A percentile compares a stretch with the other conserved stretches of the same genome.
Conservation (phyloP, 2,329 filamentous ascomycete genomes). For the Penicillium sp. region DNA sequence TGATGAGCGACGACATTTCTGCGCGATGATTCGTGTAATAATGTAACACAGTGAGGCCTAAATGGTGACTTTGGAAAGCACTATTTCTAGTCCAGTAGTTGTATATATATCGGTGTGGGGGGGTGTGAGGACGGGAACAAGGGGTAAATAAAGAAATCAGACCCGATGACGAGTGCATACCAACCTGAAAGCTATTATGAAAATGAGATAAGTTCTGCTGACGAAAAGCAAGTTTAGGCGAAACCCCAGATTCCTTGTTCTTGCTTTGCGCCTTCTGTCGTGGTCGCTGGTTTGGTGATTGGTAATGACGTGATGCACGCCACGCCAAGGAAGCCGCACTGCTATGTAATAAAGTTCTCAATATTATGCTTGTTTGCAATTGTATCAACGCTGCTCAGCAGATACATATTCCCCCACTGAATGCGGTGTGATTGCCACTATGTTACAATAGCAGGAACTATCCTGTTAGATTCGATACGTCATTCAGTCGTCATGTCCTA, state of each 20-base stretch:
- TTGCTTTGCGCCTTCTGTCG: neutral
- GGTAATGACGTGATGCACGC: neutral
- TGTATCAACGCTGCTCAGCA: neutral
- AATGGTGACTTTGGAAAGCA: neutral
- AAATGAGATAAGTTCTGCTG: neutral
- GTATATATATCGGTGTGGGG: neutral
- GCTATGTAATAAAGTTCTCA: neutral
- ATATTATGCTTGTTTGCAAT: neutral
- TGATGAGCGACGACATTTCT: conserved; percentile 17
- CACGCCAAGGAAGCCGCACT: neutral
- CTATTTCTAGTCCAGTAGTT: neutral
- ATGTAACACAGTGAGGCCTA: neutral
- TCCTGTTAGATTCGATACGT: neutral
- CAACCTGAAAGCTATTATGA: neutral
- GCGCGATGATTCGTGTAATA: neutral
- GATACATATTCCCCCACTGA: neutral
- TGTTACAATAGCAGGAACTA: neutral
- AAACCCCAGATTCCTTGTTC: neutral
- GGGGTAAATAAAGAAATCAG: neutral
- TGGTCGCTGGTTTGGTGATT: neutral
- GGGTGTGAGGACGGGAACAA: neutral
- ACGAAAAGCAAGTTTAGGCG: neutral
- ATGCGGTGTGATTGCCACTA: neutral
- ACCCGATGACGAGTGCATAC: neutral
- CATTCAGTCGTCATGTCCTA: neutral